Evolutionary conservation across 306 rosid genomes (phyloP).

Genomic region (Cyclanthera cordifolia): DNA sequence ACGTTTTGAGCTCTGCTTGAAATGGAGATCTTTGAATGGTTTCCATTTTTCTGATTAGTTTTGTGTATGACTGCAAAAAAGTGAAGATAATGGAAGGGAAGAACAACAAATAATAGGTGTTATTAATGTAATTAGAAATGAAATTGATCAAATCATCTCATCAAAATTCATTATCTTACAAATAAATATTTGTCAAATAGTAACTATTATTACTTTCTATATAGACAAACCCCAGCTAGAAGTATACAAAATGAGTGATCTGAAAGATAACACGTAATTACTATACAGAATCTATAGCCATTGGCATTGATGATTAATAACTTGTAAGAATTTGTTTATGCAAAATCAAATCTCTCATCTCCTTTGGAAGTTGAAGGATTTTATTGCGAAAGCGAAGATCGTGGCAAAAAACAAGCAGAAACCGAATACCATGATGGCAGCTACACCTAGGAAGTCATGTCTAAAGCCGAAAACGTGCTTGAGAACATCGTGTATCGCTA

Average conservation of each 20-base stretch:
- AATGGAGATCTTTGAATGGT: not conserved
- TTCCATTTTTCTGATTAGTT: not conserved
- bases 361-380: conserved; percentile 98
- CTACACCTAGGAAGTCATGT: conserved; percentile 60
- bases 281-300: conserved; percentile 9
- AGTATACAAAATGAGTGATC: conserved; percentile 7
- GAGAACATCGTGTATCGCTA: conserved; percentile 38
- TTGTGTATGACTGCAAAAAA: not conserved
- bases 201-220: conserved; percentile 5
- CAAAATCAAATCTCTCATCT: conserved; percentile 33
- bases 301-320: not conserved
- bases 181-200: not conserved
- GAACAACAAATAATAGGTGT: not conserved
- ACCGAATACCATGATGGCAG: conserved; percentile 70
- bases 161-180: conserved; percentile 1
- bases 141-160: not conserved
- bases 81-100: not conserved
- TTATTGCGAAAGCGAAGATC: conserved; percentile 82
- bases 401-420: conserved; percentile 74
- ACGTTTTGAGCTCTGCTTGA: no score
- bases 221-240: not conserved
- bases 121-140: not conserved
- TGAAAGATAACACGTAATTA: not conserved
- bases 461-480: conserved; percentile 56
- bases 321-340: not conserved